Evolutionary conservation across 495 filamentous ascomycete genomes (phyloP), one percentile per base, ranked within the genome.

Genomic region (Sporormia fimetaria): DNA sequence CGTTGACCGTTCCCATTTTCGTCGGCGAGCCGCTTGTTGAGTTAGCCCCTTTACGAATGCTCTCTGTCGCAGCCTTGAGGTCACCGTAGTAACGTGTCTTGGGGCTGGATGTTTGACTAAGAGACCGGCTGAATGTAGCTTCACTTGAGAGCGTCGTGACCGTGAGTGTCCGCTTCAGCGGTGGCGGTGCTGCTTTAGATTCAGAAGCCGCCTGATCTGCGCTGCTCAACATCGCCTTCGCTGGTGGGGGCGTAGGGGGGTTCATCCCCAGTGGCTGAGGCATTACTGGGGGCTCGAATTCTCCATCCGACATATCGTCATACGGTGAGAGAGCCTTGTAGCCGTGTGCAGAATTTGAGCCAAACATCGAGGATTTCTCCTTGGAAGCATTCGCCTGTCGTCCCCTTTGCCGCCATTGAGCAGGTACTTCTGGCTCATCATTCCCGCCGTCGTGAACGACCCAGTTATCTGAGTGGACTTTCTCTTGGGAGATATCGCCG

Each of bases 61-160:
- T 54, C 11, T 47, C 38, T 8, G 47, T 57, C n/a, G 62, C 62
- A 5, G 57, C 54, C n/a, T 48, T 54, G 2, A 65, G 53, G 37
- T 63, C 55, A 15, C 62, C 62, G 43, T 65, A 65, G 48, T 61
- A 61, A 14, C 55, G 57, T 15, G 51, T 26, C 38, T 62, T 62
- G 15, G 61, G 57, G 15, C 56, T 57, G 2, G 29, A 42, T 21
- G 37, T 11, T 1, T 38, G 40, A 5, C 27, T 48, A 6, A 39
- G 54, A 15, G 50, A 42, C 32, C 40, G 45, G 12, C 15, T 47
- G 35, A 42, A 47, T 1, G 45, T 56, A 1, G 36, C 30, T 10
- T 35, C 37, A 20, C 36, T 52, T 22, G 43, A 52, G 14, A 48
- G 35, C 10, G 51, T 44, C 17, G 40, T 38, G 2, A 25, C 44